phyloP scores from a whole-genome alignment of 2,329 filamentous ascomycete species.

The Diaporthe australafricana region DNA sequence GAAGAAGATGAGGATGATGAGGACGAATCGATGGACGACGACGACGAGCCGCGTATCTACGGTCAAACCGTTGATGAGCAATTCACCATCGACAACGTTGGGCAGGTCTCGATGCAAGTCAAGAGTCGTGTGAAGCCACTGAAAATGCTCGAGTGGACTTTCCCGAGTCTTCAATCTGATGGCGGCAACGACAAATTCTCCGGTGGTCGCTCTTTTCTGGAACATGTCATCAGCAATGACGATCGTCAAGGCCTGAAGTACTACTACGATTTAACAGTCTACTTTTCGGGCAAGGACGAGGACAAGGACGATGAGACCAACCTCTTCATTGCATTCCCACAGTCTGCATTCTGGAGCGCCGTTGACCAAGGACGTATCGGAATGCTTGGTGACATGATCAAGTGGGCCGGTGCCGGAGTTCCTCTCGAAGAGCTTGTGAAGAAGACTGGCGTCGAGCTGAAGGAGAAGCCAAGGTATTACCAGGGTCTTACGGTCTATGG shows the following conservation, averaged over 20 bases:
- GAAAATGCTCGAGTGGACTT: conserved; percentile 58
- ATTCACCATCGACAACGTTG: conserved; percentile 82
- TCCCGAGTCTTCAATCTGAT: conserved; percentile 48
- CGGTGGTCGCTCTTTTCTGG: conserved; percentile 47
- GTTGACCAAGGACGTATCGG: conserved; percentile 62
- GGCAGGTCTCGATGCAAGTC: conserved; percentile 75
- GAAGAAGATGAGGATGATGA: conserved; percentile 52
- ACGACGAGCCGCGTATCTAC: conserved; percentile 57
- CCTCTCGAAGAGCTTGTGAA: conserved; percentile 75
- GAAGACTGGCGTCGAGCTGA: conserved; percentile 71
- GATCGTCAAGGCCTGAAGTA: conserved; percentile 65
- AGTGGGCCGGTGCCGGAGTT: conserved; percentile 74
- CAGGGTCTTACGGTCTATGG: conserved; percentile 82
- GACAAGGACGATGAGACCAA: conserved; percentile 48
- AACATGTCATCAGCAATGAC: conserved; percentile 62
- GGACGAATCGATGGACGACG: conserved; percentile 51
- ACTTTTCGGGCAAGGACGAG: conserved; percentile 55
- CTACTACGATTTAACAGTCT: conserved; percentile 65
- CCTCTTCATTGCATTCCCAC: conserved; percentile 53
- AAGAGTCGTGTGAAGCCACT: conserved; percentile 71
- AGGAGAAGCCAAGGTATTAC: conserved; percentile 77
- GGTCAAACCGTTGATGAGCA: conserved; percentile 71
- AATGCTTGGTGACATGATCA: conserved; percentile 74
- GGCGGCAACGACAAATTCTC: conserved; percentile 46
- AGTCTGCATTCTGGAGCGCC: conserved; percentile 55